Evolutionary conservation across 1,284 basidiomycete genomes (phyloP), one percentile per base, ranked within the genome.

Genomic region (Sutorius eximius): DNA sequence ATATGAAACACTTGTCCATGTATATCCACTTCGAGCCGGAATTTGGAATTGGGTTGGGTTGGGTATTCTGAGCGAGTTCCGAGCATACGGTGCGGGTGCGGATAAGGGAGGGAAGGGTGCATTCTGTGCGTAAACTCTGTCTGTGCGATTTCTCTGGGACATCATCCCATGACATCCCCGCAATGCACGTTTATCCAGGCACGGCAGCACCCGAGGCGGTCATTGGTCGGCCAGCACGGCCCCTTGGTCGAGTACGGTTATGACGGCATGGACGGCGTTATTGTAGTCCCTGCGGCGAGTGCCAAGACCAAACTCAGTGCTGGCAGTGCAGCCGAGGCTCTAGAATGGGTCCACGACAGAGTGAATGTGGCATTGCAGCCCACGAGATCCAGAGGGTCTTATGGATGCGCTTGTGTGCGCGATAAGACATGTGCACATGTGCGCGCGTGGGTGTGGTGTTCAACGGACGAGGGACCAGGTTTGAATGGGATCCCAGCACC

Each of bases 11-110:
- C 13, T 2, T 36, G 45, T 45, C 60, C 46, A 29, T 11, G 30
- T 29, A 45, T 43, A 42, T 48, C 16, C 33, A 56, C 8, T 18
- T 51, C 16, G 11, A 33, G 29, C 22, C 20, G 15, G 40, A 41
- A 59, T 56, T 60, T 47, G 60, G 57, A 60, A 62, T 56, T 56
- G n/a, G 51, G 36, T 60, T 47, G 60, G 51, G 56, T 60, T 56
- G 49, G n/a, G 51, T 29, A 22, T 18, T 20, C 10, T 27, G 22
- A 34, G 20, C 22, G 18, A 20, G 20, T 20, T 15, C 34, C 22
- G 16, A 44, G 5, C 33, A 3, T 13, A n/a, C 12, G 27, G 15
- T 10, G 18, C 46, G 29, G 42, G 30, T n/a, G 18, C 15, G 43
- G 24, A 32, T 6, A 6, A 38, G 11, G 7, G 38, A 20, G 5